These are phyloP conservation scores for Saccharomycopsis sp. DNA, from an alignment of 805 yeast species.

Conservation along the genomic window DNA sequence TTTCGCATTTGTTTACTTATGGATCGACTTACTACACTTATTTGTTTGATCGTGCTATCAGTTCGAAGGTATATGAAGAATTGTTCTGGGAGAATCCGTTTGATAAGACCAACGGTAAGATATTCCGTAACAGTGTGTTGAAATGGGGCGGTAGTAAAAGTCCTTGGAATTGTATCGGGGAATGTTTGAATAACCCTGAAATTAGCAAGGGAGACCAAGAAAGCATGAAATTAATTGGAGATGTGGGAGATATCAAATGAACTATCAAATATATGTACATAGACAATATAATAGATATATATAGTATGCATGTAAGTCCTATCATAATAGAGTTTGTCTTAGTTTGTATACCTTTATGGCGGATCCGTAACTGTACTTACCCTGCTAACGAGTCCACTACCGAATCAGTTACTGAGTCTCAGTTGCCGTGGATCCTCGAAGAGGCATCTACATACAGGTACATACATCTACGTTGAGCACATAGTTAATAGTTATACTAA, in stretches of 20 bases:
- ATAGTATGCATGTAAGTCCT: too few species aligned
- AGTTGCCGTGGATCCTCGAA: too few species aligned
- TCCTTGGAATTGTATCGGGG: constrained; percentile 82
- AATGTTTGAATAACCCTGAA: constrained; percentile 60
- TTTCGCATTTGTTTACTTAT: constrained; percentile 88
- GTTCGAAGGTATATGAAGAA: constrained; percentile 73
- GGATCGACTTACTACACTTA: constrained; percentile 94
- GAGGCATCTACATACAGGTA: too few species aligned
- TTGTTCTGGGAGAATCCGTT: constrained; percentile 68
- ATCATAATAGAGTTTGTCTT: too few species aligned
- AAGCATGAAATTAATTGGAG: constrained; percentile 59
- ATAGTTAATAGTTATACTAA: too few species aligned
- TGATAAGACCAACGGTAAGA: constrained; percentile 65
- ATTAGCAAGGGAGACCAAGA: constrained; percentile 58
- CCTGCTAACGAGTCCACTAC: too few species aligned
- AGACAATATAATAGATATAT: too few species aligned
- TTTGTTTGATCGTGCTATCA: constrained; percentile 86
- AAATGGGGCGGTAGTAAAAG: constrained; percentile 92
- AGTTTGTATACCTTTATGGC: too few species aligned
- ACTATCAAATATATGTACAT: too few species aligned
- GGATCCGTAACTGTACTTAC: too few species aligned
- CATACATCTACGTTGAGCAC: too few species aligned
- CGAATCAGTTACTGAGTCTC: too few species aligned
- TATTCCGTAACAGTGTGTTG: constrained; percentile 61
- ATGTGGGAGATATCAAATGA: constrained; percentile 21